Base-by-base conservation (phyloP, 768 basidiomycete species). In the Termitomyces sp. region DNA sequence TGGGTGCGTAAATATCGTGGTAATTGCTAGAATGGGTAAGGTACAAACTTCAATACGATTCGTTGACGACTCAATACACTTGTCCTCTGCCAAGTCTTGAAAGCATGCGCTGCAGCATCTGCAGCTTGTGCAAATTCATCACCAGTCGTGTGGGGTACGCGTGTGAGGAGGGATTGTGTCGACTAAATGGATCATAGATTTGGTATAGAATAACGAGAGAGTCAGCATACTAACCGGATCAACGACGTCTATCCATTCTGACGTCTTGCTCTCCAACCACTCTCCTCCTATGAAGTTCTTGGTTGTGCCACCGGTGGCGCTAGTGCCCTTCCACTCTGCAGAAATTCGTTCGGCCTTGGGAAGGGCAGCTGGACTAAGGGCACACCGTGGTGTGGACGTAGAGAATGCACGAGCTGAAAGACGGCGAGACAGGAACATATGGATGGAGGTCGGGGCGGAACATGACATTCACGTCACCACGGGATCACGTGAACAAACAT, bases 241-340 rank as follows among this genome's bases (percentile, higher is more conserved):
- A 54, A 86, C 75, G 4, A 97, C 84, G 50, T 96, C 93, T 61
- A 93, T 83, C 90, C 91, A 98, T 60, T 88, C 79, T 1, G 79
- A 72, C 20, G 89, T 73, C 67, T 83, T 83, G 75, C 91, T 94
- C 66, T 95, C 89, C 9, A 88, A 79, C 67, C 95, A 98, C 74
- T 94, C 82, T 9, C 95, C 96, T 13, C 85, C 89, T 59, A 98
- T 91, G 73, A 88, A 94, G 72, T 94, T 95, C 82, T 91, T 95
- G 58, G 95, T 95, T 61, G 80, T 86, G 32, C 83, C 89, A n/a
- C 95, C 95, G 13, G 84, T 82, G 26, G 89, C 87, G 59, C 81
- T 89, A 2, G 95, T 95, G 44, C 95, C 95, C 63, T 87, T 86
- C 93, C 93, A 98, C 33, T 85, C 79, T 14, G 80, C 71, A 18